Percentiles rank a stretch among this genome's conserved stretches.
Conservation (phyloP, 2,329 filamentous ascomycete species). For the Fusarium goolgardi region DNA sequence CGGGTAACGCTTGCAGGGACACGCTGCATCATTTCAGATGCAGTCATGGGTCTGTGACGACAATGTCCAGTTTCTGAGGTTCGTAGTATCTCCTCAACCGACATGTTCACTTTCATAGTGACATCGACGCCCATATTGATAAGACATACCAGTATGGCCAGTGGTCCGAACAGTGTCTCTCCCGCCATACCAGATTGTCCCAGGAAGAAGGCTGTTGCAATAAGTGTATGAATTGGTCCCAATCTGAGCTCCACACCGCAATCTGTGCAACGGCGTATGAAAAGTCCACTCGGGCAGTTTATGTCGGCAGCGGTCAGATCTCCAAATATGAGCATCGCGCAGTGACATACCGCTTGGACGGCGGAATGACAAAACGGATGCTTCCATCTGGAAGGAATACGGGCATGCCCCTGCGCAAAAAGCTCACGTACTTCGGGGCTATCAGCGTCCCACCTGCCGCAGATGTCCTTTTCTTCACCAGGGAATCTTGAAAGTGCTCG, state of each 20-base stretch:
- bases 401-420: constrained; percentile 6
- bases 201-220: constrained; percentile 20
- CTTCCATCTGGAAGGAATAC: constrained; percentile 24
- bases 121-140: background rate
- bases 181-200: constrained; percentile 2
- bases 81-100: constrained; percentile 8
- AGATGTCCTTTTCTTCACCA: constrained; percentile 29
- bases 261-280: constrained; percentile 15
- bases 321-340: background rate
- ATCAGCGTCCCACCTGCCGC: constrained; percentile 25
- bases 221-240: constrained; percentile 11
- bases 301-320: background rate
- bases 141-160: constrained; percentile 20
- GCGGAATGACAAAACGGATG: constrained; percentile 29
- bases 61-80: background rate
- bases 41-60: rapidly evolving
- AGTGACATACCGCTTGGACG: constrained; percentile 18
- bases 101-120: constrained; percentile 1
- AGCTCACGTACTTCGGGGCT: background rate
- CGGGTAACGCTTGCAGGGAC: background rate
- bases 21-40: background rate
- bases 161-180: constrained; percentile 31
- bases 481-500: constrained; percentile 4
- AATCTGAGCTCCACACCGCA: constrained; percentile 25
- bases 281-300: constrained; percentile 13